phyloP scores from a whole-genome alignment of 352 stramenopile species.

The Globisporangium yorkense region DNA sequence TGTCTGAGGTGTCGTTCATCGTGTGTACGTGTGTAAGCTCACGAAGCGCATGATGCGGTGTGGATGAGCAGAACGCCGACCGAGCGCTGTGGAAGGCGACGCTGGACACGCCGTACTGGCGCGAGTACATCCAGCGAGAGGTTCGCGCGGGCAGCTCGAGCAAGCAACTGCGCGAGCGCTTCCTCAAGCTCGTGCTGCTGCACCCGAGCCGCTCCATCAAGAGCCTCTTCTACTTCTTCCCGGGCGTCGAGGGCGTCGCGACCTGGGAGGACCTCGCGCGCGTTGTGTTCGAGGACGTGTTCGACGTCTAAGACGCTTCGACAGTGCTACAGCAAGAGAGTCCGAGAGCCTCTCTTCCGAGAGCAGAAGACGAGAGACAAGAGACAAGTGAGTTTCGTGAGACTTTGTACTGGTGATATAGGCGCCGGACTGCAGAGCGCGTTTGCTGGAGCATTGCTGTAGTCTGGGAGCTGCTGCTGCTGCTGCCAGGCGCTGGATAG shows the following conservation, averaged over 20 bases:
- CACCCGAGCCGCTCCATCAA: conserved; percentile 73
- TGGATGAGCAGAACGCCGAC: conserved; percentile 51
- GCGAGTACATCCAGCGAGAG: conserved; percentile 53
- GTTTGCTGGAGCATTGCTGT: too few species aligned
- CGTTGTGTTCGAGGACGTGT: conserved; percentile 58
- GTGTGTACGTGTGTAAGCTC: not conserved
- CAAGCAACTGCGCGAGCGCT: conserved; percentile 38
- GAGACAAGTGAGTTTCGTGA: not conserved
- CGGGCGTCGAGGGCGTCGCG: conserved; percentile 20
- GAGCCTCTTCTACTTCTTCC: conserved; percentile 68
- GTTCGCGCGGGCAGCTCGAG: conserved; percentile 5
- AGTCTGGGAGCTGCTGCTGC: not conserved
- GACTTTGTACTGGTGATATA: not conserved
- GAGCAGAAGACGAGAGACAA: not conserved
- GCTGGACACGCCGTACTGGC: conserved; percentile 64
- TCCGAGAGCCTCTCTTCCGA: not conserved
- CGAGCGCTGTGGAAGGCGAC: conserved; percentile 48
- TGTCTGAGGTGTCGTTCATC: not conserved
- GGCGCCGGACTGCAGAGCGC: not conserved
- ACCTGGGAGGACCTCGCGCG: conserved; percentile 64
- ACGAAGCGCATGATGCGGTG: too few species aligned
- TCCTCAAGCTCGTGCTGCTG: conserved; percentile 68
- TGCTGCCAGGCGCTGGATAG: conserved; percentile 13
- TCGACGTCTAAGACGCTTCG: conserved; percentile 14
- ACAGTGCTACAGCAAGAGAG: not conserved